Conservation (phyloP, 1,284 basidiomycete genomes). For the Dichomitus squalens region DNA sequence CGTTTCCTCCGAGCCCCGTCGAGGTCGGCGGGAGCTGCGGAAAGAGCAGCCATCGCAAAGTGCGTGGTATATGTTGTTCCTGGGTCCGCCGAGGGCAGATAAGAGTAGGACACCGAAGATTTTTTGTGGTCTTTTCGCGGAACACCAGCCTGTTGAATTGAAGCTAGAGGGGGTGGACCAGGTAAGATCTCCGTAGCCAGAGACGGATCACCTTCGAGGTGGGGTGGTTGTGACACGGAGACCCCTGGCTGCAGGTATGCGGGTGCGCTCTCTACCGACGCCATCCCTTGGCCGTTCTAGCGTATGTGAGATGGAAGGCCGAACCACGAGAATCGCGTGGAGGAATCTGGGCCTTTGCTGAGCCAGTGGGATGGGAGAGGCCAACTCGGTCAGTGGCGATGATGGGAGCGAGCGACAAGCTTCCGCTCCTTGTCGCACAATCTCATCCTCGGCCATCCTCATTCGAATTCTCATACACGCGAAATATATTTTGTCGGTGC, state of each 20-base stretch:
- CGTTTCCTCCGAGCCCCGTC: conserved; percentile 73
- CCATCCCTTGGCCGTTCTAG: conserved; percentile 27
- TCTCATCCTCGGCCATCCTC: background rate
- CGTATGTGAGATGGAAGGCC: conserved; percentile 8
- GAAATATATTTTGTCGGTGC: conserved; percentile 9
- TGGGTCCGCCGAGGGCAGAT: conserved; percentile 78
- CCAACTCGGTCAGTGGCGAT: conserved; percentile 22
- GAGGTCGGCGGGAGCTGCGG: conserved; percentile 58
- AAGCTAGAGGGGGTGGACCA: conserved; percentile 71
- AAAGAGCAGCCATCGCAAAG: conserved; percentile 42
- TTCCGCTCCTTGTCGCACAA: conserved; percentile 7
- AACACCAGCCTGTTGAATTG: conserved; percentile 58
- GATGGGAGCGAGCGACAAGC: conserved; percentile 25
- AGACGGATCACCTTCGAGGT: conserved; percentile 75
- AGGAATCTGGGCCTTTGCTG: conserved; percentile 1
- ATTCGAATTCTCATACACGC: background rate
- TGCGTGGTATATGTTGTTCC: conserved; percentile 80
- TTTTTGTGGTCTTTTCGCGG: conserved; percentile 79
- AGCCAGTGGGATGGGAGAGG: conserved; percentile 18
- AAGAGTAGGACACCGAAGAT: conserved; percentile 63
- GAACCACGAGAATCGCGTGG: conserved; percentile 13
- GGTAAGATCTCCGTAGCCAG: conserved; percentile 84
- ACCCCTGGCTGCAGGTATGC: conserved; percentile 69
- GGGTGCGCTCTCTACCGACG: conserved; percentile 68
- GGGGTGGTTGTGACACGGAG: conserved; percentile 69